phyloP scores from a whole-genome alignment of 2,329 filamentous ascomycete species.

The Fusarium robinianum region DNA sequence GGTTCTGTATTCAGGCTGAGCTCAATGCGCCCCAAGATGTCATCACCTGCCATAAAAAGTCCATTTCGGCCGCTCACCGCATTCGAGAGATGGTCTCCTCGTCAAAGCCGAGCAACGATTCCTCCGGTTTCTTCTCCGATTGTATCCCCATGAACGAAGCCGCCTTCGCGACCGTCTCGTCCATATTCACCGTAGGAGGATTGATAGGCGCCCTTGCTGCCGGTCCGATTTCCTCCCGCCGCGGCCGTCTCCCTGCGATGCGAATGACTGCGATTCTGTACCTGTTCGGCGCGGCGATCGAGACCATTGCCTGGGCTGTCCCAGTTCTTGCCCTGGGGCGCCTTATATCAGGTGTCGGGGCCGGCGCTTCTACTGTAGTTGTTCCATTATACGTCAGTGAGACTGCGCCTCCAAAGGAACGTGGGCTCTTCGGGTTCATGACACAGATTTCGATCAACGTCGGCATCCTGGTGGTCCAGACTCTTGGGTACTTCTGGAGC shows the following conservation, averaged over 20 bases:
- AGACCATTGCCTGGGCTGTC: conserved; percentile 72
- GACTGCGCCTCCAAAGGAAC: conserved; percentile 73
- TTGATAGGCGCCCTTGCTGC: conserved; percentile 79
- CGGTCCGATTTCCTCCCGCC: conserved; percentile 76
- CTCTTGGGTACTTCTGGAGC: conserved; percentile 86
- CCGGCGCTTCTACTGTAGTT: conserved; percentile 88
- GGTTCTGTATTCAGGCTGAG: conserved; percentile 65
- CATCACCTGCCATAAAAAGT: conserved; percentile 76
- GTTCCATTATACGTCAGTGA: conserved; percentile 95
- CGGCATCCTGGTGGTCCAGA: conserved; percentile 83
- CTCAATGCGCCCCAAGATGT: conserved; percentile 94
- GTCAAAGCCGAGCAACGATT: conserved; percentile 27
- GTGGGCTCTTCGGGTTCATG: conserved; percentile 80
- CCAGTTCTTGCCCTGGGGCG: conserved; percentile 72
- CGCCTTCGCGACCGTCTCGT: conserved; percentile 84
- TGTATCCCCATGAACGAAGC: conserved; percentile 88
- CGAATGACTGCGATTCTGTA: conserved; percentile 78
- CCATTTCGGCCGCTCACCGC: conserved; percentile 41
- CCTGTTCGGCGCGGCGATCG: conserved; percentile 72
- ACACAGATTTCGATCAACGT: conserved; percentile 95
- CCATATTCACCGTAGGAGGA: conserved; percentile 89
- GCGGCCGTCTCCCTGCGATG: conserved; percentile 78
- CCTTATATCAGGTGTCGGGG: conserved; percentile 79
- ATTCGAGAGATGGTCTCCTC: conserved; percentile 38
- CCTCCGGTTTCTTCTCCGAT: conserved; percentile 58